A percentile compares a stretch with the other conserved stretches of the same genome.
Evolutionary conservation across 345 rosid species (phyloP).

Genomic region (Sonneratia alba): DNA sequence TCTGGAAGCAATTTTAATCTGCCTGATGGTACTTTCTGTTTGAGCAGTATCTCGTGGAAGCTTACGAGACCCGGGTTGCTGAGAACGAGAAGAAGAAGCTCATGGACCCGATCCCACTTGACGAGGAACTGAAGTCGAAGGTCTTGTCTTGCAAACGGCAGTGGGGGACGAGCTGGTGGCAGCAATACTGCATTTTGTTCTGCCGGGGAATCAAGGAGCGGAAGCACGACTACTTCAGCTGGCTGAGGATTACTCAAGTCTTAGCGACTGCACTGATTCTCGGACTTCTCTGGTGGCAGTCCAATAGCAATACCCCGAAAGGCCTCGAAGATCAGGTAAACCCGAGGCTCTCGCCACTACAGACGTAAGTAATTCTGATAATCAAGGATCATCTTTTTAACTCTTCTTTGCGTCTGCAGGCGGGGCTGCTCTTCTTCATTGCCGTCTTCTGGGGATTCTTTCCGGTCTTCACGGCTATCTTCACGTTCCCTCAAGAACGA

Average conservation of each 20-base stretch:
- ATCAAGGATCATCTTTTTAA: not conserved
- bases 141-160: conserved; percentile 41
- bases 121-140: conserved; percentile 57
- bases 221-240: conserved; percentile 90
- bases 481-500: conserved; percentile 94
- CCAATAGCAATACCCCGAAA: conserved; percentile 44
- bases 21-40: conserved; percentile 4
- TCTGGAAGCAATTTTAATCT: not conserved
- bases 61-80: conserved; percentile 68
- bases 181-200: conserved; percentile 65
- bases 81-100: conserved; percentile 72
- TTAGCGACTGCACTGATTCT: conserved; percentile 74
- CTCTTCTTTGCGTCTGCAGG: conserved; percentile 26
- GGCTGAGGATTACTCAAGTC: conserved; percentile 93
- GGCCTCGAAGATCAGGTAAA: conserved; percentile 86
- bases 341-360: not conserved
- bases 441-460: conserved; percentile 98
- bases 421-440: conserved; percentile 88
- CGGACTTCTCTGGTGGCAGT: conserved; percentile 96
- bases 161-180: conserved; percentile 97
- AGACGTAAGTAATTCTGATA: not conserved
- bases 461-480: conserved; percentile 93
- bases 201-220: conserved; percentile 86
- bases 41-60: conserved; percentile 74
- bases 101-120: conserved; percentile 54